Conservation (phyloP, 148 eudicot genomes). For the Agrostemma githago region DNA sequence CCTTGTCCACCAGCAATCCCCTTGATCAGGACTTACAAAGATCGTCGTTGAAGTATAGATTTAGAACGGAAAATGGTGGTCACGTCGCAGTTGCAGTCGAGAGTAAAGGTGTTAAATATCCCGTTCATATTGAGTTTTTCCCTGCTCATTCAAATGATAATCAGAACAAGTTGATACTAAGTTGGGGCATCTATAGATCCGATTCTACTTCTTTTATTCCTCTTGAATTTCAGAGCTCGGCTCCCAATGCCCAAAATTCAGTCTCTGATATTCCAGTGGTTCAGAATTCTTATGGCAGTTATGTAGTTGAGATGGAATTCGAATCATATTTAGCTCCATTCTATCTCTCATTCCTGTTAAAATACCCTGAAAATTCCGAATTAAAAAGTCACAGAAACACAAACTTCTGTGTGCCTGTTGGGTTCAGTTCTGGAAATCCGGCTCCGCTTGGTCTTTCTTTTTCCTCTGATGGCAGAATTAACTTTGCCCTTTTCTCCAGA, state of each 20-base stretch:
- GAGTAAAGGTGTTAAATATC: slow-evolving; percentile 44
- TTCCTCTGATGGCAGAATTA: slow-evolving; percentile 52
- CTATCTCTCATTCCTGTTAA: slow-evolving; percentile 67
- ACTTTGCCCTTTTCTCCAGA: slow-evolving; percentile 76
- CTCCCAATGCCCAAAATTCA: slow-evolving; percentile 23
- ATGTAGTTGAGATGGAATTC: slow-evolving; percentile 57
- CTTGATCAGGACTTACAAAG: slow-evolving; percentile 37
- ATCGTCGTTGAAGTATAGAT: slow-evolving; percentile 41
- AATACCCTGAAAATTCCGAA: slow-evolving; percentile 29
- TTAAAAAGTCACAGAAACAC: slow-evolving; percentile 55
- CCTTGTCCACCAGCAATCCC: slow-evolving; percentile 31
- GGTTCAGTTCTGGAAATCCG: slow-evolving; percentile 70
- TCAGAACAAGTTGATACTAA: slow-evolving; percentile 44
- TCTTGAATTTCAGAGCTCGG: slow-evolving; percentile 35
- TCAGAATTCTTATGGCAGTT: slow-evolving; percentile 35
- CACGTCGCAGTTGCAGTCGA: slow-evolving; percentile 62
- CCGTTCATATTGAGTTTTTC: slow-evolving; percentile 53
- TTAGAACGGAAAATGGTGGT: slow-evolving; percentile 60
- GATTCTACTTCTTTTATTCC: slow-evolving; percentile 69
- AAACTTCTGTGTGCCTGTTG: slow-evolving; percentile 75
- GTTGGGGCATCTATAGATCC: slow-evolving; percentile 79
- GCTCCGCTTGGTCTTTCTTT: slow-evolving; percentile 73
- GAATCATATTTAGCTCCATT: slow-evolving; percentile 65
- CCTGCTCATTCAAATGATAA: slow-evolving; percentile 29
- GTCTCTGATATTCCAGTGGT: slow-evolving; percentile 47